Percentiles rank a stretch among this genome's conserved stretches.
These are phyloP conservation scores for Pseudohalonectria lignicola DNA, from an alignment of 2,329 filamentous ascomycete genomes.

Conservation along the genomic window DNA sequence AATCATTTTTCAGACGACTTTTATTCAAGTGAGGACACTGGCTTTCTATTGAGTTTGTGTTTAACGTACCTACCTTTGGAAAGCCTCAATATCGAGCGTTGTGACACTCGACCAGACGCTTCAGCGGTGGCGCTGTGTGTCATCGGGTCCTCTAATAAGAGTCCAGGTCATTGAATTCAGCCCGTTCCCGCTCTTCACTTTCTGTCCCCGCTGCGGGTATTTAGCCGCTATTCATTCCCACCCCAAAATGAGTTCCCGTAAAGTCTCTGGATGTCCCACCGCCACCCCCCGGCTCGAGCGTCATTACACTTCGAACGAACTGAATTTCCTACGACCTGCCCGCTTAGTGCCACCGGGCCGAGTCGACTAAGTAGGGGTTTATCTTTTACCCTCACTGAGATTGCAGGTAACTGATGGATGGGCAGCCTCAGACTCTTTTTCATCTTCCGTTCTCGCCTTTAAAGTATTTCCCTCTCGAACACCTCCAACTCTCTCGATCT, in stretches of 20 bases:
- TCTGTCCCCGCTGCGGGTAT: neutral
- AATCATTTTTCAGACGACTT: neutral
- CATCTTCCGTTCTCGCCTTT: too few species aligned
- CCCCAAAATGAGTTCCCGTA: too few species aligned
- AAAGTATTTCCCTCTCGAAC: too few species aligned
- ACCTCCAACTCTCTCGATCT: too few species aligned
- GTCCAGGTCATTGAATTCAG: neutral
- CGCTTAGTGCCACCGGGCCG: too few species aligned
- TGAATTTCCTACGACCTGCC: too few species aligned
- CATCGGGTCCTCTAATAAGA: neutral
- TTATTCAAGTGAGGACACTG: neutral
- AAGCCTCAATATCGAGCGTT: neutral
- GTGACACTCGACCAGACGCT: neutral
- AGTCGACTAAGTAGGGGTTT: too few species aligned
- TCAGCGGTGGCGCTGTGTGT: conserved; percentile 1
- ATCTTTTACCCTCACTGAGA: too few species aligned
- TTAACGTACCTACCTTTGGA: neutral
- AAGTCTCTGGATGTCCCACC: neutral
- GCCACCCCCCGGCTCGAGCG: too few species aligned
- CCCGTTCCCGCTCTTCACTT: neutral
- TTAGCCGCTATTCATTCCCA: conserved; percentile 1
- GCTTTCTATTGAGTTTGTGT: neutral
- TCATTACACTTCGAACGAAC: too few species aligned
- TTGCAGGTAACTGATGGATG: too few species aligned
- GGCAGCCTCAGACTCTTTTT: too few species aligned